Base-by-base conservation (phyloP, 225 moss, liverwort and hornwort genomes). In the Neckera pumila region DNA sequence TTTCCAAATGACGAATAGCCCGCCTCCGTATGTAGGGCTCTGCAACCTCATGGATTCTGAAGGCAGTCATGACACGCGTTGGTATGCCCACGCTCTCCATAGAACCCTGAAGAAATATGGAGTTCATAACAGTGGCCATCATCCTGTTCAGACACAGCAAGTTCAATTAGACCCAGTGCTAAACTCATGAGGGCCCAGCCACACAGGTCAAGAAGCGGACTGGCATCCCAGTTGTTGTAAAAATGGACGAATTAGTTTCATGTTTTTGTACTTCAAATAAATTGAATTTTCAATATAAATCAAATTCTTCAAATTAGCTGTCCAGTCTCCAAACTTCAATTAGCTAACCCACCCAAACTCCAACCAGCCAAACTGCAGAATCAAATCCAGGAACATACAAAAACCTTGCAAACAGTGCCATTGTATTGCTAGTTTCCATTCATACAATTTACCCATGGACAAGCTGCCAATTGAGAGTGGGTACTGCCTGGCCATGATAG, bases 121-220 rank as follows among this genome's bases (percentile, higher is more conserved):
- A 95, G 85, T 98, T 98, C 98, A 98, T 98, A 51, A 98, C 98
- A 47, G 98, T 98, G 76, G 98, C 98, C 98, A 98, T 96, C 98
- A 98, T 98, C 91, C 97, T 98, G 94, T 74, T 83, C 87, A 85
- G 26, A 31, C 62, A 75, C 54, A 56, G 61, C 62, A 57, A 54
- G 45, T 79, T 83, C 31, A 60, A 83, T 86, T 67, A 92, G 78
- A 51, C 25, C n/a, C 34, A 19, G 36, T 69, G 49, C 82, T 60
- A 57, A 89, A n/a, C 30, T 89, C 36, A 65, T 66, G 61, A 61
- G 43, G 17, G 21, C 31, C 61, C 80, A 80, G 31, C 7, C 60
- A 61, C 33, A 43, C 80, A 61, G 61, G 80, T 30, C 61, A 79
- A 40, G 79, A 79, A 79, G 38, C 12, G 12, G 31, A 30, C 80